Percentiles rank a stretch among this genome's conserved stretches.
Conservation (phyloP, 805 yeast species). For the Candida multigemmis region DNA sequence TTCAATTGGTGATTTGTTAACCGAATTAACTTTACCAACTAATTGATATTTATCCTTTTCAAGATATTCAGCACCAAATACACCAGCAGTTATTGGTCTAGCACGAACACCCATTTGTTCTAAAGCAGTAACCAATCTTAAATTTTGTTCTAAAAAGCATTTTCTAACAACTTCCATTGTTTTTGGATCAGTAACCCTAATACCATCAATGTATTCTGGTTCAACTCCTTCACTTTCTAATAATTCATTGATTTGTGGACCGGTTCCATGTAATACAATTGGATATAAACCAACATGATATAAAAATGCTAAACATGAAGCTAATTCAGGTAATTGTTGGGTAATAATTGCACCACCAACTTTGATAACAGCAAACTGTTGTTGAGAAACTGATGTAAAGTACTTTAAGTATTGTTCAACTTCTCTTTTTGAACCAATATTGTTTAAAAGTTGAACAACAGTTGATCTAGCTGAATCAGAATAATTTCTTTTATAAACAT, state of each 20-base stretch:
- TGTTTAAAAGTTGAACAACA: slow-evolving; percentile 88
- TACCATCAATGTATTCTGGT: slow-evolving; percentile 94
- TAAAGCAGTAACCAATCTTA: slow-evolving; percentile 88
- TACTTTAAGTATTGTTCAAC: slow-evolving; percentile 96
- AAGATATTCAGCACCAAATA: slow-evolving; percentile 84
- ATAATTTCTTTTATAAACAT: background rate
- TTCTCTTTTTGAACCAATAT: slow-evolving; percentile 95
- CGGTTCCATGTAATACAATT: slow-evolving; percentile 95
- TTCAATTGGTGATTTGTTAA: slow-evolving; percentile 79
- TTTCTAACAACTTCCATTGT: slow-evolving; percentile 95
- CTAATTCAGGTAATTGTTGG: slow-evolving; percentile 85
- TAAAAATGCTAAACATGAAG: slow-evolving; percentile 89
- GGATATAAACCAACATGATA: slow-evolving; percentile 98
- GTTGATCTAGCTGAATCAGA: slow-evolving; percentile 75
- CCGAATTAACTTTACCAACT: slow-evolving; percentile 84
- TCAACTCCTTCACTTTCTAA: slow-evolving; percentile 91
- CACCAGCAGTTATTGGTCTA: slow-evolving; percentile 97
- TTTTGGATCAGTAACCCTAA: slow-evolving; percentile 86
- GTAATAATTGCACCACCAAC: slow-evolving; percentile 99
- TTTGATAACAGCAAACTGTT: slow-evolving; percentile 96
- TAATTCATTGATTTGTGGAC: slow-evolving; percentile 95
- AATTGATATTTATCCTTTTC: slow-evolving; percentile 86
- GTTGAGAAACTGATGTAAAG: slow-evolving; percentile 92
- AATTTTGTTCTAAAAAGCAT: slow-evolving; percentile 92
- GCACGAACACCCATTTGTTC: slow-evolving; percentile 97